Evolutionary conservation across 345 rosid species (phyloP).

Genomic region (Pseudoturritis turrita): DNA sequence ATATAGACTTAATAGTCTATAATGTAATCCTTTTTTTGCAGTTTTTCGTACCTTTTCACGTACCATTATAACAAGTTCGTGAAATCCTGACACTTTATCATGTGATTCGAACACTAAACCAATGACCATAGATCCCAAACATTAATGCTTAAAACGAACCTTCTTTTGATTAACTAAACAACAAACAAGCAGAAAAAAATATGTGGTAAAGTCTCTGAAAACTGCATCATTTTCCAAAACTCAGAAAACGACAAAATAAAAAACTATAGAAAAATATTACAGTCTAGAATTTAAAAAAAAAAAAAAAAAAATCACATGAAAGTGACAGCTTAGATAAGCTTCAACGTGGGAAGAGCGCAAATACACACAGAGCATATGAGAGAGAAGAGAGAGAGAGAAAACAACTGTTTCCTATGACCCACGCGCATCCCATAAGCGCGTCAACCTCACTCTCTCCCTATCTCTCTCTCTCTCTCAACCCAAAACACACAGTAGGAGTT

Average conservation of each 20-base stretch:
- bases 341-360: slow-evolving; percentile 34
- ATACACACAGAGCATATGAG: slow-evolving; percentile 21
- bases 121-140: neutral
- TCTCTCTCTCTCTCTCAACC: neutral
- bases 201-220: slow-evolving; percentile 14
- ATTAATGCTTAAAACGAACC: slow-evolving; percentile 25
- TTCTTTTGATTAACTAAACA: slow-evolving; percentile 21
- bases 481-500: neutral
- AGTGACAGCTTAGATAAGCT: slow-evolving; percentile 36
- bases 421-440: slow-evolving; percentile 20
- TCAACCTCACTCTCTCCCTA: neutral
- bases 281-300: neutral
- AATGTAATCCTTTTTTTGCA: neutral
- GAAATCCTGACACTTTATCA: slow-evolving; percentile 16
- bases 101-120: slow-evolving; percentile 6
- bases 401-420: slow-evolving; percentile 10
- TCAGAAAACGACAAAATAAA: slow-evolving; percentile 21
- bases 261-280: neutral
- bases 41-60: slow-evolving; percentile 17
- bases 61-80: slow-evolving; percentile 9
- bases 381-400: neutral
- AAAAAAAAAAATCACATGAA: slow-evolving; percentile 20
- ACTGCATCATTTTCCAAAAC: slow-evolving; percentile 31
- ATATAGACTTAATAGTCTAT: neutral
- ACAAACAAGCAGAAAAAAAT: neutral